Evolutionary conservation across 2,329 filamentous ascomycete genomes (phyloP).

Genomic region (Ilyonectria destructans): DNA sequence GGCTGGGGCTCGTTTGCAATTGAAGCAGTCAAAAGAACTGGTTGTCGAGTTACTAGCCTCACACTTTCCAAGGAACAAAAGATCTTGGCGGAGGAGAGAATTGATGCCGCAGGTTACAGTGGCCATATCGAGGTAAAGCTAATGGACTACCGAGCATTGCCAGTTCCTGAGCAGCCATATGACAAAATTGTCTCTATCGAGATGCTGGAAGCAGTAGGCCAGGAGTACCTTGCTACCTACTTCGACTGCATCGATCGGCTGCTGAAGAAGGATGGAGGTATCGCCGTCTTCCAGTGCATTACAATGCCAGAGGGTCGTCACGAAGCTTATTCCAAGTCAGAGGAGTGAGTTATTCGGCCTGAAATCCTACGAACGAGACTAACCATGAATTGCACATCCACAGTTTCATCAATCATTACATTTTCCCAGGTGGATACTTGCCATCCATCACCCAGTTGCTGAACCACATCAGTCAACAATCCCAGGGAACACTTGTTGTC

Average conservation of each 20-base stretch:
- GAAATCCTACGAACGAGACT: background rate
- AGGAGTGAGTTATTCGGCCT: constrained; percentile 66
- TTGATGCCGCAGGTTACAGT: constrained; percentile 72
- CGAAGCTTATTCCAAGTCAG: constrained; percentile 75
- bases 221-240: constrained; percentile 78
- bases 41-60: constrained; percentile 78
- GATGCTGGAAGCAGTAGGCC: constrained; percentile 83
- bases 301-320: constrained; percentile 82
- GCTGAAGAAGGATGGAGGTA: constrained; percentile 76
- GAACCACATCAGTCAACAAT: constrained; percentile 73
- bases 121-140: constrained; percentile 76
- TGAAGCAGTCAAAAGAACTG: constrained; percentile 75
- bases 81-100: constrained; percentile 75
- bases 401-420: constrained; percentile 82
- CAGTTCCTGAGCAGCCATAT: constrained; percentile 68
- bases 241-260: constrained; percentile 76
- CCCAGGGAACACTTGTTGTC: constrained; percentile 74
- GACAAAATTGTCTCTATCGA: constrained; percentile 85
- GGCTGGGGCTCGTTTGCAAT: constrained; percentile 85
- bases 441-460: constrained; percentile 72
- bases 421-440: constrained; percentile 84
- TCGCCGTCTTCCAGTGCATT: constrained; percentile 83
- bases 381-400: background rate
- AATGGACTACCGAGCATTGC: constrained; percentile 78
- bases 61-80: constrained; percentile 82